Evolutionary conservation across 768 basidiomycete species (phyloP), one percentile per base, ranked within the genome.

Genomic region (Fomitopsis serialis): DNA sequence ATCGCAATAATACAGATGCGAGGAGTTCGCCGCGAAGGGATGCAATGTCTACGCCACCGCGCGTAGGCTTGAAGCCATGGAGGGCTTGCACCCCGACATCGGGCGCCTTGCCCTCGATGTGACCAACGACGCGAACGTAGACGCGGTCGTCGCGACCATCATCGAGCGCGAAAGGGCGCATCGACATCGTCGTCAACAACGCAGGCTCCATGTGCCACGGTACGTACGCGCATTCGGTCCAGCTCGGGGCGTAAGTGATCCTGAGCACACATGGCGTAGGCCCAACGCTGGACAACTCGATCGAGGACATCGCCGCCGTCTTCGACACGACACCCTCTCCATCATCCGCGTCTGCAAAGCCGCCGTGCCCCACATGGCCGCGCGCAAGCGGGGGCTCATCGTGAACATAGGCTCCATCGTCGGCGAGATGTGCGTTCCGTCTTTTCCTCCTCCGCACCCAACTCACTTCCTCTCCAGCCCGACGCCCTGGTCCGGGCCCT

Each of bases 21-120:
- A 87, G 57, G 80, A 82, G 58, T 90, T 90, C 58, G 84, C 84
- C 1, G 59, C 66, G 0, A 74, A 72, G 29, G 86, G 81, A 35
- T 91, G 87, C 66, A 78, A 75, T 37, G 89, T 92, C 8, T 92
- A 89, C 55, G 90, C 89, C 2, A 85, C 87, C 0, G 80, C 89
- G 4, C 80, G 89, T 13, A 75, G 70, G 17, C 66, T 81, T 2
- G 81, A 82, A n/a, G 74, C 80, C 7, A 85, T 92, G 70, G 72
- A 71, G 1, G 78, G 76, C 3, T 80, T 92, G 9, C 64, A 71
- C 42, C 62, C 71, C 1, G 68, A 66, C 6, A 75, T 87, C 35
- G 73, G 77, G 48, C 77, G 70, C 8, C 65, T 80, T 15, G 66
- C 67, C 0, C 65, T 92, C 22, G 89, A 92, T 59, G 83, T 92